These are phyloP conservation scores for Oxytropis ochrocephala DNA, from an alignment of 306 rosid genomes.

Conservation along the genomic window DNA sequence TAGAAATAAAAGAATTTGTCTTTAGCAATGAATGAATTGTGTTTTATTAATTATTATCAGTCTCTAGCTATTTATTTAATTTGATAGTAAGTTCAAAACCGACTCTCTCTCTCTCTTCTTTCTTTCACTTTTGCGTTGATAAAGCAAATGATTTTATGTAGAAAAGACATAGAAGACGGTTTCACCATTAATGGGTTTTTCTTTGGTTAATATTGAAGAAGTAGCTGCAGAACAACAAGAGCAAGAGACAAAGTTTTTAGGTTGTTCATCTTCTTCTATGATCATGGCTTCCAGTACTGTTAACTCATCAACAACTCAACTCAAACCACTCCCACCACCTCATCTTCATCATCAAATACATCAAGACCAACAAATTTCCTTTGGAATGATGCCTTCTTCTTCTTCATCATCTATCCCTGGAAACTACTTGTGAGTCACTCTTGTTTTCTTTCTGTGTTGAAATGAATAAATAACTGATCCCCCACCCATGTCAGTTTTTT, in stretches of 20 bases:
- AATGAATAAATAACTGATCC: neutral
- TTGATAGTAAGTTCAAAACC: conserved; percentile 27
- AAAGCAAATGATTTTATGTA: conserved; percentile 25
- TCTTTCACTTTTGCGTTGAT: conserved; percentile 6
- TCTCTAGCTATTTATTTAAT: conserved; percentile 5
- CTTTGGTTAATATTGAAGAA: conserved; percentile 18
- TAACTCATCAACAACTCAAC: conserved; percentile 28
- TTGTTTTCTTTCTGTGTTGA: neutral
- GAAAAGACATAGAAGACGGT: conserved; percentile 31
- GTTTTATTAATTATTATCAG: neutral
- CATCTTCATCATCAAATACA: neutral
- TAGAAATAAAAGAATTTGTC: conserved; percentile 23
- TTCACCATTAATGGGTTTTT: conserved; percentile 46
- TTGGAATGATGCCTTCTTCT: conserved; percentile 65
- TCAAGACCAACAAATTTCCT: conserved; percentile 46
- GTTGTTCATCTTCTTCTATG: conserved; percentile 21
- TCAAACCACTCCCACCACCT: conserved; percentile 35
- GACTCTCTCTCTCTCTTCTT: conserved; percentile 24
- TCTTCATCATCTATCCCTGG: conserved; percentile 56
- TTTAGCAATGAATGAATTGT: conserved; percentile 46
- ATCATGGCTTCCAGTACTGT: conserved; percentile 52
- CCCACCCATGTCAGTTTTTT: neutral
- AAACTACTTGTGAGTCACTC: conserved; percentile 59
- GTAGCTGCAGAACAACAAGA: neutral
- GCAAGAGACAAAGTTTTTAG: conserved; percentile 30